Percentiles rank a stretch among this genome's conserved stretches.
These are phyloP conservation scores for Coemansia sp. DNA, from an alignment of 192 early-diverging fungal species.

Conservation along the genomic window DNA sequence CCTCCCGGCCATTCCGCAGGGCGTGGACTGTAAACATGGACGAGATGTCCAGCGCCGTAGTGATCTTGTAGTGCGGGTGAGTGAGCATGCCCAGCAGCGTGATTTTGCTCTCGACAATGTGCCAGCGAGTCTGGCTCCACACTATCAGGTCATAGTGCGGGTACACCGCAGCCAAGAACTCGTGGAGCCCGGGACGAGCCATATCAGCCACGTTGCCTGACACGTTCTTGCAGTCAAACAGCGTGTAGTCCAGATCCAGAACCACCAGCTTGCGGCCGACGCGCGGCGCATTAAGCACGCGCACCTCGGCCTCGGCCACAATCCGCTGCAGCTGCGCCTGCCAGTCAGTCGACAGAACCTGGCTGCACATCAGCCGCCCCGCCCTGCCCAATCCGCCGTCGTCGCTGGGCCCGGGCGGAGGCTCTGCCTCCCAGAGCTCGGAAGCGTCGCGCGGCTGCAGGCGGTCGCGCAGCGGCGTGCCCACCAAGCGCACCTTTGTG, in stretches of 20 bases:
- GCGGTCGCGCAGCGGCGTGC: conserved; percentile 30
- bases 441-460: conserved; percentile 9
- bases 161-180: conserved; percentile 65
- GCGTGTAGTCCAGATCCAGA: conserved; percentile 79
- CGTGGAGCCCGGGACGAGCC: conserved; percentile 66
- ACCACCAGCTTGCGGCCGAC: conserved; percentile 67
- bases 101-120: conserved; percentile 73
- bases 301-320: conserved; percentile 10
- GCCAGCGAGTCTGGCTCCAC: conserved; percentile 80
- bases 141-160: conserved; percentile 75
- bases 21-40: conserved; percentile 70
- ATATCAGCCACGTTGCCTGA: conserved; percentile 64
- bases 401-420: not conserved
- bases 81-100: conserved; percentile 70
- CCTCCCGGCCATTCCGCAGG: conserved; percentile 57
- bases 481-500: conserved; percentile 38
- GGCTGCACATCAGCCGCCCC: conserved; percentile 1
- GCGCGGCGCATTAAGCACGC: conserved; percentile 37
- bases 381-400: not conserved
- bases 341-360: conserved; percentile 21
- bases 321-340: conserved; percentile 9
- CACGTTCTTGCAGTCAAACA: conserved; percentile 71
- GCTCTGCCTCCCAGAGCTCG: not conserved
- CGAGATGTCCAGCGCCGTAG: conserved; percentile 70
- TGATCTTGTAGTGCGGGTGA: conserved; percentile 67